Base-by-base conservation (phyloP, 805 yeast species). In the Nakazawaea holstii region DNA sequence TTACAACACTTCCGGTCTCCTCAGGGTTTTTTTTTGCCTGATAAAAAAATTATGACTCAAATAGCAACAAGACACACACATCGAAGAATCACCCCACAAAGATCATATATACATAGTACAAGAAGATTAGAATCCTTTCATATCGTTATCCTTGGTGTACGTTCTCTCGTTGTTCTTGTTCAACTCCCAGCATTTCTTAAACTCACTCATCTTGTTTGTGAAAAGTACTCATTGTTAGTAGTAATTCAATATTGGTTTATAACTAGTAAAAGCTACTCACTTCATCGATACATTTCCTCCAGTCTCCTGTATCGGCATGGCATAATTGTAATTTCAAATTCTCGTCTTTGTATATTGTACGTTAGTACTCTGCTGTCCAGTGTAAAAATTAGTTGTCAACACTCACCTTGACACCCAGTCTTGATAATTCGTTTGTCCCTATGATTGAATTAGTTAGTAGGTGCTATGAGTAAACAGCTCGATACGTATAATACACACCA, bases 261-360 rank as follows among this genome's bases (percentile, higher is more conserved):
- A n/a, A n/a, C 24, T 20, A 35, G 3, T 14, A 6, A 13, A 37
- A 13, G 59, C n/a, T 31, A 45, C 80, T 49, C 56, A 82, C 84
- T 59, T 87, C 94, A 15, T 67, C 65, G 2, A 78, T 60, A 53
- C 95, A 86, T 56, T 79, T 65, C 46, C 95, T 66, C 96, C 96
- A 87, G 59, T 87, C 95, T 28, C 79, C 79, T 1, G 82, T 83
- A 50, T 86, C 95, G 3, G 89, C 90, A 59, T 84, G 90, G 55
- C 96, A 87, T 31, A 87, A 64, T 45, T 83, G 87, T 30, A 87
- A 66, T 13, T 78, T 78, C 58, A 82, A 63, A 56, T 87, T 87
- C 58, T 87, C 91, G 29, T 75, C 84, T 68, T 55, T 13, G 8
- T 13, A n/a, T n/a, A 13, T 39, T 6, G 5, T n/a, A 8, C 35